Evolutionary conservation across 768 basidiomycete genomes (phyloP).

Genomic region (Trametes elegans): DNA sequence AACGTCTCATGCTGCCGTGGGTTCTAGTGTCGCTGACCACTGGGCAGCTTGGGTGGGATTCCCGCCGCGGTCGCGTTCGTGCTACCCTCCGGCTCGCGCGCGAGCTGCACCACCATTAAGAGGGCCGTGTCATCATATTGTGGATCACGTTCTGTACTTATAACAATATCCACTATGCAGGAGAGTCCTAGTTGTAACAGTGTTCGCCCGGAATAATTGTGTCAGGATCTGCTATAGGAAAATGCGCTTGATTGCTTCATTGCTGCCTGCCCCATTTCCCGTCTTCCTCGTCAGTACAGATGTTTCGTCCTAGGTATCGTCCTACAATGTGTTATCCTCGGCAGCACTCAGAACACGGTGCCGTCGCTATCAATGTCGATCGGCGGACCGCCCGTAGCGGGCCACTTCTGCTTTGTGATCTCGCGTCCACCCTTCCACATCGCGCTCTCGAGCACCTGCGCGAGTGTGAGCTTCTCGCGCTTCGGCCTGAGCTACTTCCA

Average conservation of each 20-base stretch:
- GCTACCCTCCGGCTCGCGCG: slow-evolving; percentile 54
- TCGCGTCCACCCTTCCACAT: slow-evolving; percentile 98
- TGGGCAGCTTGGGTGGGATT: slow-evolving; percentile 53
- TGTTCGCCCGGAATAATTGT: no score
- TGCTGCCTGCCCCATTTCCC: neutral
- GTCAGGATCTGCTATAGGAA: neutral
- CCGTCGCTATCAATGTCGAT: slow-evolving; percentile 87
- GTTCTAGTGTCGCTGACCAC: no score
- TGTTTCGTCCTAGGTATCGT: no score
- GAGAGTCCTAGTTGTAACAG: no score
- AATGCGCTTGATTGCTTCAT: neutral
- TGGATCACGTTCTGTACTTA: no score
- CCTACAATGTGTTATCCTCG: neutral
- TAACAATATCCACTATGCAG: no score
- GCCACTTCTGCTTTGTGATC: slow-evolving; percentile 78
- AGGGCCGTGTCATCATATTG: neutral
- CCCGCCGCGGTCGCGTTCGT: slow-evolving; percentile 54
- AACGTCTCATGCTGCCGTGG: neutral
- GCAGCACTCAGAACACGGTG: slow-evolving; percentile 58
- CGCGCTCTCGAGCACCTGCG: slow-evolving; percentile 90
- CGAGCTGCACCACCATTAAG: slow-evolving; percentile 41
- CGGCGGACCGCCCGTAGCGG: slow-evolving; percentile 74
- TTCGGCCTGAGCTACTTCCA: slow-evolving; percentile 54
- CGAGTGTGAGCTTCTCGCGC: slow-evolving; percentile 58
- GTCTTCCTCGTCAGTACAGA: no score